These are phyloP conservation scores for Lactarius akahatsu DNA, from an alignment of 768 basidiomycete species.

Conservation along the genomic window DNA sequence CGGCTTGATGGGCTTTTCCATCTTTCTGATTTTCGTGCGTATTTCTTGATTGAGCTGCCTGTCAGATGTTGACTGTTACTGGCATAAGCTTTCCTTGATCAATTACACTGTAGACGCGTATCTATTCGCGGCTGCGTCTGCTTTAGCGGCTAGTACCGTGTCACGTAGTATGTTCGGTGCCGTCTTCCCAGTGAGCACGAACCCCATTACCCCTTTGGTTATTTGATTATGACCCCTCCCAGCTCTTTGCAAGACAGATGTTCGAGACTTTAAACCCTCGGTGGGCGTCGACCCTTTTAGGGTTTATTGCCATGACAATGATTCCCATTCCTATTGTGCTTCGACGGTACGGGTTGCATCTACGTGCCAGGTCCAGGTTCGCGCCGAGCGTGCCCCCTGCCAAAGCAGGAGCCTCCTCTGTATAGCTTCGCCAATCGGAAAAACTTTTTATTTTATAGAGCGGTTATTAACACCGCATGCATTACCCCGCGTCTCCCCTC, in stretches of 20 bases:
- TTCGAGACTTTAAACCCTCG: constrained; percentile 48
- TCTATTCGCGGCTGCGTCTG: constrained; percentile 53
- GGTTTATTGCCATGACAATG: constrained; percentile 50
- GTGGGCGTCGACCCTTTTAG: constrained; percentile 62
- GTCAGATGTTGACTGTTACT: background rate
- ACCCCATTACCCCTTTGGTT: background rate
- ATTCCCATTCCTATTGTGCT: constrained; percentile 42
- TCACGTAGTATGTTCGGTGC: constrained; percentile 51
- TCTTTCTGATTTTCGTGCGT: constrained; percentile 56
- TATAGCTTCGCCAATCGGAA: constrained; percentile 1
- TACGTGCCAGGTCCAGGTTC: constrained; percentile 27
- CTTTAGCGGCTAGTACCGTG: constrained; percentile 54
- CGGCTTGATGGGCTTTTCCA: constrained; percentile 50
- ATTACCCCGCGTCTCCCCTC: background rate
- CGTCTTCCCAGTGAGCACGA: constrained; percentile 31
- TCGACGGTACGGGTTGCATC: constrained; percentile 28
- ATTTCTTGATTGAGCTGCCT: background rate
- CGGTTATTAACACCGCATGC: too few relatives aligned
- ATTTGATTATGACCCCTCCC: constrained; percentile 6
- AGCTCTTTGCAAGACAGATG: constrained; percentile 57
- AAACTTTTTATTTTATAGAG: background rate
- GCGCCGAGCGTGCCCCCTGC: constrained; percentile 8
- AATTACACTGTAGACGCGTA: constrained; percentile 67
- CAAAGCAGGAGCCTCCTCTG: constrained; percentile 12
- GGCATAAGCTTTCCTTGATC: constrained; percentile 46